Percentiles rank a stretch among this genome's conserved stretches.
These are phyloP conservation scores for apple (Malus domestica) DNA, from an alignment of 306 rosid genomes.

Conservation along the genomic window ASM211411v1 NC_041801.1:6561501-6562000, in stretches of 20 bases:
- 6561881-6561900: too few species aligned
- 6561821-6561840: not conserved
- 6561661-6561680: not conserved
- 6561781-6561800: not conserved
- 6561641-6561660: not conserved
- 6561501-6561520: too few species aligned
- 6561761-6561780: not conserved
- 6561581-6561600: not conserved
- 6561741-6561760: not conserved
- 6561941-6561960: too few species aligned
- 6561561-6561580: not conserved
- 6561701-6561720: not conserved
- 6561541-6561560: not conserved
- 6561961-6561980: too few species aligned
- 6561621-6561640: not conserved
- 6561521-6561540: not conserved
- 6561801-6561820: not conserved
- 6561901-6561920: too few species aligned
- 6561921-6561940: too few species aligned
- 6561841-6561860: not conserved
- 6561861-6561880: not conserved
- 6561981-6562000: too few species aligned
- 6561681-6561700: not conserved
- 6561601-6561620: not conserved
- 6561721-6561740: too few species aligned